Conservation (phyloP, 495 filamentous ascomycete genomes). For the Aspergillus baeticus region DNA sequence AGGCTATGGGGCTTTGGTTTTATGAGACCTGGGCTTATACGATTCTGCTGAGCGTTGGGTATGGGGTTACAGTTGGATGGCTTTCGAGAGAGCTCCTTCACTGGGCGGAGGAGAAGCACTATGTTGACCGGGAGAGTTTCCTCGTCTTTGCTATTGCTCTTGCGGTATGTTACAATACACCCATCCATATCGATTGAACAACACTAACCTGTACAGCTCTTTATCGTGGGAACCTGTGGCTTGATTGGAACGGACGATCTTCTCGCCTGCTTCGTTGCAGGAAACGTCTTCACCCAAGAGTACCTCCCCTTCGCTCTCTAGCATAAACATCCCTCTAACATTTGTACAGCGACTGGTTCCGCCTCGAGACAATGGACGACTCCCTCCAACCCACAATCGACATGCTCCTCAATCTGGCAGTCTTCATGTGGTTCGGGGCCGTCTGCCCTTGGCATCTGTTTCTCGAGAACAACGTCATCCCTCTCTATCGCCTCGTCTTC, state of each 20-base stretch:
- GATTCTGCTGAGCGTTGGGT: conserved; percentile 75
- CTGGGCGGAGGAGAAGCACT: conserved; percentile 78
- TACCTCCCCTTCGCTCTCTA: conserved; percentile 26
- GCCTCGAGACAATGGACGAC: conserved; percentile 82
- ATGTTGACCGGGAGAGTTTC: conserved; percentile 88
- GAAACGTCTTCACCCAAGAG: conserved; percentile 88
- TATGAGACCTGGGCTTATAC: conserved; percentile 84
- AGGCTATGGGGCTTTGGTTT: conserved; percentile 81
- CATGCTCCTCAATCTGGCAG: conserved; percentile 76
- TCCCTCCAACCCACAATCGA: conserved; percentile 89
- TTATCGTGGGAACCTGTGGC: conserved; percentile 83
- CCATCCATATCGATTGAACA: conserved; percentile 12
- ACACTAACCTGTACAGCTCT: conserved; percentile 47
- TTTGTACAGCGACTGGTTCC: conserved; percentile 78
- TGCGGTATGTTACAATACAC: conserved; percentile 62
- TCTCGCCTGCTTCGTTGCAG: conserved; percentile 90
- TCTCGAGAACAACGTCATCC: conserved; percentile 63
- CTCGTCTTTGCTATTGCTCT: conserved; percentile 85
- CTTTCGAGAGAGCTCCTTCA: conserved; percentile 77
- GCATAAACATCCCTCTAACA: background rate
- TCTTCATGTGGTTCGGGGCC: conserved; percentile 92
- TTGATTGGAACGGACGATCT: conserved; percentile 92
- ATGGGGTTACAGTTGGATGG: conserved; percentile 77
- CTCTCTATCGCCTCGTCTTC: conserved; percentile 73
- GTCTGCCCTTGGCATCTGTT: conserved; percentile 82